Conservation (phyloP, 1,139 yeast genomes). For the Yamadazyma sp. region DNA sequence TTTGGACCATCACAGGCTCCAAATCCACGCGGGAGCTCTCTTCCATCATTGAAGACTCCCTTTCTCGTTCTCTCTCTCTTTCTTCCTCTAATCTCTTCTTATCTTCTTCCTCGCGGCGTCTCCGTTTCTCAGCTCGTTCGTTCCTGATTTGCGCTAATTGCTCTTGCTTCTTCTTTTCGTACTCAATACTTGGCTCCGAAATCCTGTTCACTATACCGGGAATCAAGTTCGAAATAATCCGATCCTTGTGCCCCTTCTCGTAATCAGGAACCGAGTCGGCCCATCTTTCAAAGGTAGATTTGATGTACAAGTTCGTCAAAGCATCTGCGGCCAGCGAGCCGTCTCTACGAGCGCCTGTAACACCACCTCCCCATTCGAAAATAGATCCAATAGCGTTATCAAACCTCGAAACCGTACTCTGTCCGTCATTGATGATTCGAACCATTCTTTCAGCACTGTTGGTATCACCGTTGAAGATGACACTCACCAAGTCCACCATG, state of each 20-base stretch:
- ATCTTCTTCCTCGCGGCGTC: conserved; percentile 34
- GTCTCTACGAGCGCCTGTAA: conserved; percentile 7
- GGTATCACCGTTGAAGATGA: conserved; percentile 15
- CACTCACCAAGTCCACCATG: conserved; percentile 21
- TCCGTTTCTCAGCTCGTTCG: conserved; percentile 25
- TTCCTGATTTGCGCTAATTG: conserved; percentile 29
- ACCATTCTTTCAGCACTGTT: conserved; percentile 21
- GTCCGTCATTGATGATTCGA: conserved; percentile 8
- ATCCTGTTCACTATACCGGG: conserved; percentile 55
- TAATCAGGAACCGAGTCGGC: conserved; percentile 54
- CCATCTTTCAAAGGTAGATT: conserved; percentile 73
- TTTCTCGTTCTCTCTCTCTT: conserved; percentile 26
- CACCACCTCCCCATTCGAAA: conserved; percentile 18
- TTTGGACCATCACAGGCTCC: conserved; percentile 65
- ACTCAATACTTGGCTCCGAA: conserved; percentile 46
- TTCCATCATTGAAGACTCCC: conserved; percentile 23
- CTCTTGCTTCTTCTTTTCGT: conserved; percentile 33
- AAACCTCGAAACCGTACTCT: conserved; percentile 15
- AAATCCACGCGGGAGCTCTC: conserved; percentile 14
- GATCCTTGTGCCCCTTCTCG: conserved; percentile 42
- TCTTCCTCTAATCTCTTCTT: conserved; percentile 35
- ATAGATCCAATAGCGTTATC: conserved; percentile 31
- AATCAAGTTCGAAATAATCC: conserved; percentile 42
- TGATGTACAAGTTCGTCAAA: conserved; percentile 35
- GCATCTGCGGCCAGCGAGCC: conserved; percentile 14